A percentile compares a stretch with the other conserved stretches of the same genome.
phyloP scores from a whole-genome alignment of 1,139 yeast species.

The Saccharomyces hybrid region DNA sequence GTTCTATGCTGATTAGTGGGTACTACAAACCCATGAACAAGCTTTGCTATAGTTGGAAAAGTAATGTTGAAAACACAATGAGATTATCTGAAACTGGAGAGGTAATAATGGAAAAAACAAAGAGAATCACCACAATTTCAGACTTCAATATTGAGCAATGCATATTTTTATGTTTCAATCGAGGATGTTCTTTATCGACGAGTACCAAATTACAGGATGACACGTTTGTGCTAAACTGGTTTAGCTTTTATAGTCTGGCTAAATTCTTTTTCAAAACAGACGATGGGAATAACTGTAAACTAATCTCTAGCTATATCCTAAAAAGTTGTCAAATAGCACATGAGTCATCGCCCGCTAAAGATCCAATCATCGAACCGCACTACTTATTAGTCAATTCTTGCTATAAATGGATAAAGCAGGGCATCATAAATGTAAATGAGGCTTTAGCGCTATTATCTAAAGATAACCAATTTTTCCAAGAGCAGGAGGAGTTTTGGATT shows the following conservation, averaged over 20 bases:
- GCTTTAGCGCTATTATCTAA: conserved; percentile 38
- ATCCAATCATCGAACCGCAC: conserved; percentile 64
- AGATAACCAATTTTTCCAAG: conserved; percentile 32
- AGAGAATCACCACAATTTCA: conserved; percentile 16
- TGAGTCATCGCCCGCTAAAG: conserved; percentile 40
- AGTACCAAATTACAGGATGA: conserved; percentile 1
- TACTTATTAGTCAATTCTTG: conserved; percentile 53
- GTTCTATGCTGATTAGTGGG: conserved; percentile 25
- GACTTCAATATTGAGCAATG: conserved; percentile 27
- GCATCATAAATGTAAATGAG: conserved; percentile 31
- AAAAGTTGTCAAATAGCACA: conserved; percentile 40
- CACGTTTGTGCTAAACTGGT: conserved; percentile 45
- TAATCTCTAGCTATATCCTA: conserved; percentile 37
- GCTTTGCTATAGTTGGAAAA: conserved; percentile 25
- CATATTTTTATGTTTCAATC: conserved; percentile 34
- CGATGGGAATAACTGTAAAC: conserved; percentile 21
- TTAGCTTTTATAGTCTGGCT: conserved; percentile 48
- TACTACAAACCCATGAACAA: conserved; percentile 55
- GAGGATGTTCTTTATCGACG: conserved; percentile 40
- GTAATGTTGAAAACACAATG: conserved; percentile 14
- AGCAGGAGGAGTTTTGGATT: conserved; percentile 19
- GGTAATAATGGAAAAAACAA: conserved; percentile 27
- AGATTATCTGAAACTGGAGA: conserved; percentile 20
- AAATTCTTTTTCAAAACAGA: conserved; percentile 51
- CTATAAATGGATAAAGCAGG: conserved; percentile 47